Evolutionary conservation across 768 basidiomycete genomes (phyloP), one percentile per base, ranked within the genome.

Genomic region (Coprinellus micaceus): DNA sequence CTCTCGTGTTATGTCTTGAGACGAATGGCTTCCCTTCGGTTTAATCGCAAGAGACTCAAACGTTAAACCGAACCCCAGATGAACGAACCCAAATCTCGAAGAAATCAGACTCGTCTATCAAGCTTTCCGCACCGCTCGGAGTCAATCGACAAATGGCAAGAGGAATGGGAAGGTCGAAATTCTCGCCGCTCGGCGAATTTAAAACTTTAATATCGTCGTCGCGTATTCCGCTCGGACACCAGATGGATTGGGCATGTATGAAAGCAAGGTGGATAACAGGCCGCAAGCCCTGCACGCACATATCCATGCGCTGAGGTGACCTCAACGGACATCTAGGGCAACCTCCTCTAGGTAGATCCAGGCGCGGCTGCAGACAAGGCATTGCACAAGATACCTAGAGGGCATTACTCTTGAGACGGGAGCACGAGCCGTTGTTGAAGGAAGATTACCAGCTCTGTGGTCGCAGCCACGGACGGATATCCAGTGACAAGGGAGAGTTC

Each of bases 401-500:
- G 30, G 22, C 10, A 15, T 33, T 51, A 51, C 49, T 51, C 36
- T 51, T 51, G 49, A n/a, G 49, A 28, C 4, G 24, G 36, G 21
- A 17, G 24, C 33, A 33, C 33, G 29, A 29, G 30, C 30, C 13
- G 21, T 33, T 37, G n/a, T n/a, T n/a, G 7, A 17, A 9, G 40
- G n/a, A n/a, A 21, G 49, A n/a, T 11, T 37, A 51, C 30, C 49
- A 30, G 33, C 49, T 10, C n/a, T 24, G 33, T 39, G 19, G 48
- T 45, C 29, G 39, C 29, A 21, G 56, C 29, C 41, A 50, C 21
- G 40, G 46, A 52, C 24, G 30, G 28, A 11, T 21, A 37, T 5
- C 36, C 33, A 33, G 33, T 33, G 33, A 33, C 33, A 13, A 33
- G 33, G 13, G 29, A 44, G 30, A 51, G 65, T 90, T 91, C 67